These are phyloP conservation scores for Fusarium sp. DNA, from an alignment of 2,329 filamentous ascomycete species.

Conservation along the genomic window DNA sequence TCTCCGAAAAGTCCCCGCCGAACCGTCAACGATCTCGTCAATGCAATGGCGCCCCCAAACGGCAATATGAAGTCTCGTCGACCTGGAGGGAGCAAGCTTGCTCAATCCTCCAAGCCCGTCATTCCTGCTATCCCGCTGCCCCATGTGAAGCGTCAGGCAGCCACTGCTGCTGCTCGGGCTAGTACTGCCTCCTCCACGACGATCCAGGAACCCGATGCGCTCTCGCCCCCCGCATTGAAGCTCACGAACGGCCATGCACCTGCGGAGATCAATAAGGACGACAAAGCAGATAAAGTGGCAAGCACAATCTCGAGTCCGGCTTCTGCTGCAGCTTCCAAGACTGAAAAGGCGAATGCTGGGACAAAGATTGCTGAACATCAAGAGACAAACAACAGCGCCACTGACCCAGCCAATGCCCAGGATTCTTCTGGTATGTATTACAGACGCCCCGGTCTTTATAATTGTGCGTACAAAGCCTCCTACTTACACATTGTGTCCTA, in stretches of 20 bases:
- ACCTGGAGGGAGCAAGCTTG: slow-evolving; percentile 49
- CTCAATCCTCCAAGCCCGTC: slow-evolving; percentile 52
- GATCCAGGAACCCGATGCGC: slow-evolving; percentile 19
- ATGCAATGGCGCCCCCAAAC: slow-evolving; percentile 54
- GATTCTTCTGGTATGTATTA: slow-evolving; percentile 44
- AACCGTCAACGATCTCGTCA: slow-evolving; percentile 36
- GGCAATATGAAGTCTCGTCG: slow-evolving; percentile 53
- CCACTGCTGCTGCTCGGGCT: slow-evolving; percentile 50
- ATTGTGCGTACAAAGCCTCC: background rate
- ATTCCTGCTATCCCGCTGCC: slow-evolving; percentile 57
- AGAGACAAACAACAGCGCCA: slow-evolving; percentile 27
- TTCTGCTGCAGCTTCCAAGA: slow-evolving; percentile 30
- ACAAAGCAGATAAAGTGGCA: slow-evolving; percentile 7
- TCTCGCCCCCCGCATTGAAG: slow-evolving; percentile 35
- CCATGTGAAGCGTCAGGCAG: slow-evolving; percentile 56
- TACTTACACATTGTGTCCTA: slow-evolving; percentile 31
- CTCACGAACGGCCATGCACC: slow-evolving; percentile 38
- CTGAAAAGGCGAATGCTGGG: slow-evolving; percentile 24
- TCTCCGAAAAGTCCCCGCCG: slow-evolving; percentile 43
- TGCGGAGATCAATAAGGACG: slow-evolving; percentile 19
- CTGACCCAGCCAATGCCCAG: slow-evolving; percentile 23
- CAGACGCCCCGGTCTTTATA: background rate
- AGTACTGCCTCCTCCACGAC: slow-evolving; percentile 32
- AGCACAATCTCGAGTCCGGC: slow-evolving; percentile 27
- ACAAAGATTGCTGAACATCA: slow-evolving; percentile 27